Percentiles rank a stretch among this genome's conserved stretches.
Evolutionary conservation across 129 eudicot genomes (phyloP).

Genomic region (sunflower (Helianthus annuus)): HanXRQr2.0-SUNRISE NC_035448.2:158982829-158983328

Average conservation of each 20-base stretch:
- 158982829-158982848: conserved; percentile 41
- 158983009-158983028: neutral
- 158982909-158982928: conserved; percentile 87
- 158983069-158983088: conserved; percentile 83
- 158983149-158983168: conserved; percentile 98
- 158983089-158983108: conserved; percentile 91
- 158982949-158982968: conserved; percentile 92
- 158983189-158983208: conserved; percentile 98
- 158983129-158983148: conserved; percentile 96
- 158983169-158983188: conserved; percentile 90
- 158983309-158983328: neutral
- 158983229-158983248: conserved; percentile 51
- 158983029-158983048: neutral
- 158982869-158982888: conserved; percentile 68
- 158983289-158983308: neutral
- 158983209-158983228: conserved; percentile 92
- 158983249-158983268: neutral
- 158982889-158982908: conserved; percentile 68
- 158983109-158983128: conserved; percentile 83
- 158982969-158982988: neutral
- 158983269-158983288: neutral
- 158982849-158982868: conserved; percentile 71
- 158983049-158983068: conserved; percentile 2
- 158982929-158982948: conserved; percentile 96
- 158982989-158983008: neutral